Conservation (phyloP, 2,329 filamentous ascomycete genomes). For the Fusarium neocosmosporiellum region DNA sequence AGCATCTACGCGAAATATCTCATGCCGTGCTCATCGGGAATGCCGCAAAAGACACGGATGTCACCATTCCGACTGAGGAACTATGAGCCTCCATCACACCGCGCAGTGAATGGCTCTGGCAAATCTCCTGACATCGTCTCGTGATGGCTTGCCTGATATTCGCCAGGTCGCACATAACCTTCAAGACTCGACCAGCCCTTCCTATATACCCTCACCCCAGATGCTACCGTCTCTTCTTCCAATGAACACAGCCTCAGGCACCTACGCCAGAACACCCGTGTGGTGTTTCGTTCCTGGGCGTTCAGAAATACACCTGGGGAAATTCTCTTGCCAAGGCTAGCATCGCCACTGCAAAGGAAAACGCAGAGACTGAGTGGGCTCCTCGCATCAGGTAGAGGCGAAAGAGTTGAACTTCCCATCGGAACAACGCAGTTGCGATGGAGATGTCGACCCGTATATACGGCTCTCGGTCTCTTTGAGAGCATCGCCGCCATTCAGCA, state of each 20-base stretch:
- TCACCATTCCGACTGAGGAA: background rate
- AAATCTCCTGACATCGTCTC: background rate
- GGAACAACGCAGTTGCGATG: background rate
- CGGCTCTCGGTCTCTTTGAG: background rate
- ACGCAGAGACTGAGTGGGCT: background rate
- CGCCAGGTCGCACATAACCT: too few relatives aligned
- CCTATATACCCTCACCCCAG: background rate
- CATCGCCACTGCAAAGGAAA: background rate
- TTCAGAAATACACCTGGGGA: background rate
- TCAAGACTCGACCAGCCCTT: background rate
- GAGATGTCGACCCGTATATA: background rate
- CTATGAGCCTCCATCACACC: background rate
- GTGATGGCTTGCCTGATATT: background rate
- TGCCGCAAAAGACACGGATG: too few relatives aligned
- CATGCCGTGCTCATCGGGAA: background rate
- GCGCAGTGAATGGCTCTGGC: too few relatives aligned
- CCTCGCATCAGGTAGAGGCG: background rate
- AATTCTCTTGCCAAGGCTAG: too few relatives aligned
- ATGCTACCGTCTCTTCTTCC: background rate
- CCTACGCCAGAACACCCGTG: too few relatives aligned
- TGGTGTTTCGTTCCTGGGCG: background rate
- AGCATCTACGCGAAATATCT: background rate
- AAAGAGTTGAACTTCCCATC: background rate
- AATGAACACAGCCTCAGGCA: background rate
- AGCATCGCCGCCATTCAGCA: background rate